Conservation (phyloP, 495 filamentous ascomycete species). For the Letharia columbiana region DNA sequence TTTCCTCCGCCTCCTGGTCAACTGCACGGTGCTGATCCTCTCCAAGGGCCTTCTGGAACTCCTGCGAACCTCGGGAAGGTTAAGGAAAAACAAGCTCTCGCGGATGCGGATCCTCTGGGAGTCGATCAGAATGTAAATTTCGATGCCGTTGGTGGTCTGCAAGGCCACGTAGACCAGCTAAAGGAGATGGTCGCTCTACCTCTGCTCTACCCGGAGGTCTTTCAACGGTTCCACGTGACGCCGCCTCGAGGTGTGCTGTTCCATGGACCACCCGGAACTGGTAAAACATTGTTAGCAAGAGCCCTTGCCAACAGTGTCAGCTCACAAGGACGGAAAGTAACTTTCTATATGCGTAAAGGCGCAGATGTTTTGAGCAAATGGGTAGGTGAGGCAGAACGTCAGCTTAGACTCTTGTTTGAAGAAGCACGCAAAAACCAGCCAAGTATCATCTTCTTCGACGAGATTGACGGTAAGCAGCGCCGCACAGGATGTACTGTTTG, state of each 20-base stretch:
- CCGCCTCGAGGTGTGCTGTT: slow-evolving; percentile 93
- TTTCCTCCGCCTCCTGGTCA: slow-evolving; percentile 47
- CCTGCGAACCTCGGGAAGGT: slow-evolving; percentile 83
- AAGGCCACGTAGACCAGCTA: slow-evolving; percentile 86
- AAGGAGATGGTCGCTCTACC: slow-evolving; percentile 98
- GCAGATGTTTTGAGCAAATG: slow-evolving; percentile 96
- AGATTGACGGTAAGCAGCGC: slow-evolving; percentile 69
- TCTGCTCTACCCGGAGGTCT: slow-evolving; percentile 91
- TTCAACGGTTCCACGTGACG: slow-evolving; percentile 79
- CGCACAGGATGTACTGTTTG: slow-evolving; percentile 2
- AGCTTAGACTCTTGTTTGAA: slow-evolving; percentile 86
- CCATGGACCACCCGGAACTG: slow-evolving; percentile 93
- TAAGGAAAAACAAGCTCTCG: slow-evolving; percentile 70
- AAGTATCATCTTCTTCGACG: slow-evolving; percentile 99
- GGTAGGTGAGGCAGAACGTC: slow-evolving; percentile 96
- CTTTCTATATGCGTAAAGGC: slow-evolving; percentile 98
- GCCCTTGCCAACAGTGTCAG: slow-evolving; percentile 78
- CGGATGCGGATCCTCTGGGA: slow-evolving; percentile 88
- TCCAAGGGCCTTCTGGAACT: slow-evolving; percentile 54
- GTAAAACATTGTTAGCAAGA: slow-evolving; percentile 90
- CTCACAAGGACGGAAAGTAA: slow-evolving; percentile 80
- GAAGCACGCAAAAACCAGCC: slow-evolving; percentile 92
- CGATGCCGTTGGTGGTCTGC: slow-evolving; percentile 80
- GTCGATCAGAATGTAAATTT: slow-evolving; percentile 88
- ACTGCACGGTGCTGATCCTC: slow-evolving; percentile 54